Conservation (phyloP, 1,284 basidiomycete genomes). For the Boletus mariae region DNA sequence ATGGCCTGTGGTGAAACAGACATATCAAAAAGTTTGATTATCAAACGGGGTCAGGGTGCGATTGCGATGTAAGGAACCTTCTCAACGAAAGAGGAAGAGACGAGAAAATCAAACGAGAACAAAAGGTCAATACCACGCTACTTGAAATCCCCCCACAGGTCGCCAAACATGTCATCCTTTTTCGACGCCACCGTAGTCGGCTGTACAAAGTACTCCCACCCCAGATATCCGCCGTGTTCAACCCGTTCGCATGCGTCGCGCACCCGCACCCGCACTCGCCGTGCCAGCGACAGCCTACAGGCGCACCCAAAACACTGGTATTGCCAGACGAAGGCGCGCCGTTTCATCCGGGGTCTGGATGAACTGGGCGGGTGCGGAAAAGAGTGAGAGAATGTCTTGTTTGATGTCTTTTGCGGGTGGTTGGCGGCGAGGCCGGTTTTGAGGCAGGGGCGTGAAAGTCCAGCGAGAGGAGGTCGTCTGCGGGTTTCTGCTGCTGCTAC, state of each 20-base stretch:
- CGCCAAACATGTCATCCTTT: constrained; percentile 77
- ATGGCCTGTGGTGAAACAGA: too few species aligned
- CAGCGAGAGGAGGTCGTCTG: constrained; percentile 78
- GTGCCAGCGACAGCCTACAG: constrained; percentile 16
- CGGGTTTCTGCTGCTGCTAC: constrained; percentile 14
- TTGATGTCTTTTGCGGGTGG: constrained; percentile 69
- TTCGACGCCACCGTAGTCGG: constrained; percentile 40
- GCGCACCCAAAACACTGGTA: constrained; percentile 42
- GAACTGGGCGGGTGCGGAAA: constrained; percentile 40
- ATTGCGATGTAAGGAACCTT: too few species aligned
- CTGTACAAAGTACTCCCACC: constrained; percentile 34
- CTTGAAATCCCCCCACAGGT: constrained; percentile 80
- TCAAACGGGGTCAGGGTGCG: too few species aligned
- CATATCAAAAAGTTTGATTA: too few species aligned
- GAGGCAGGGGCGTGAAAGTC: constrained; percentile 67
- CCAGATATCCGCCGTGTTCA: constrained; percentile 58
- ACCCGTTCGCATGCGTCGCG: constrained; percentile 15
- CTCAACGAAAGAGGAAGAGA: too few species aligned
- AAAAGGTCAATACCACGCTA: constrained; percentile 26
- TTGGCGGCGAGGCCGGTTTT: constrained; percentile 25
- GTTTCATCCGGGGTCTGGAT: constrained; percentile 52
- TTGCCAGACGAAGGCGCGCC: constrained; percentile 8
- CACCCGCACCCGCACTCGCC: background rate
- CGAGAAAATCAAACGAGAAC: too few species aligned
- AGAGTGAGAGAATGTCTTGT: constrained; percentile 84